These are phyloP conservation scores for Corynespora cassiicola DNA, from an alignment of 2,329 filamentous ascomycete genomes.

Conservation along the genomic window DNA sequence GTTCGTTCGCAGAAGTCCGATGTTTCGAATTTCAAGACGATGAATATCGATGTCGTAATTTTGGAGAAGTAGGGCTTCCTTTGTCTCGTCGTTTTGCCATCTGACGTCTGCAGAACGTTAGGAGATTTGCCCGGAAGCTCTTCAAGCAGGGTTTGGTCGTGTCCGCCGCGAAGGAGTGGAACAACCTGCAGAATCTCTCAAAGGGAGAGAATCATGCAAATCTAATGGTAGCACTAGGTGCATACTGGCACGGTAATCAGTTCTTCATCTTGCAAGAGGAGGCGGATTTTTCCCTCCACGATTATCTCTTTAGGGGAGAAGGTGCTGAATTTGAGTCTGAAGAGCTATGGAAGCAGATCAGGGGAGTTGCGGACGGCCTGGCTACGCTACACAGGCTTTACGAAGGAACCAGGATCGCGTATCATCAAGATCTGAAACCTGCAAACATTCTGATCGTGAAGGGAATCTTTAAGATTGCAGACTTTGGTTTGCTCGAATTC, in stretches of 20 bases:
- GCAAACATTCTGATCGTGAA: conserved; percentile 20
- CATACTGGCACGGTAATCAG: conserved; percentile 13
- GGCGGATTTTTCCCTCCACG: conserved; percentile 14
- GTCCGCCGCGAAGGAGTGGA: conserved; percentile 14
- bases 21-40: conserved; percentile 18
- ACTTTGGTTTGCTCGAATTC: conserved; percentile 18
- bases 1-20: conserved; percentile 13
- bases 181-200: conserved; percentile 15
- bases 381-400: conserved; percentile 13
- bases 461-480: conserved; percentile 16
- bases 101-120: conserved; percentile 12
- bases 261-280: conserved; percentile 18
- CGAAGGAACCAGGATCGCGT: conserved; percentile 16
- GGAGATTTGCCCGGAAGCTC: conserved; percentile 16
- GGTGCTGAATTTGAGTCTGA: conserved; percentile 11
- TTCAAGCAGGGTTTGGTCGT: conserved; percentile 13
- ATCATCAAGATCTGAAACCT: conserved; percentile 19
- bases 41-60: conserved; percentile 13
- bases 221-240: conserved; percentile 16
- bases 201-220: conserved; percentile 14
- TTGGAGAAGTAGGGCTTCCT: conserved; percentile 12
- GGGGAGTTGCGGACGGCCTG: conserved; percentile 14
- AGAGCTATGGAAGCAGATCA: conserved; percentile 19
- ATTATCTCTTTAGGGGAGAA: conserved; percentile 15
- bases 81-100: not conserved